These are phyloP conservation scores for Sphaerobolus stellatus DNA, from an alignment of 1,284 basidiomycete genomes.

Conservation along the genomic window DNA sequence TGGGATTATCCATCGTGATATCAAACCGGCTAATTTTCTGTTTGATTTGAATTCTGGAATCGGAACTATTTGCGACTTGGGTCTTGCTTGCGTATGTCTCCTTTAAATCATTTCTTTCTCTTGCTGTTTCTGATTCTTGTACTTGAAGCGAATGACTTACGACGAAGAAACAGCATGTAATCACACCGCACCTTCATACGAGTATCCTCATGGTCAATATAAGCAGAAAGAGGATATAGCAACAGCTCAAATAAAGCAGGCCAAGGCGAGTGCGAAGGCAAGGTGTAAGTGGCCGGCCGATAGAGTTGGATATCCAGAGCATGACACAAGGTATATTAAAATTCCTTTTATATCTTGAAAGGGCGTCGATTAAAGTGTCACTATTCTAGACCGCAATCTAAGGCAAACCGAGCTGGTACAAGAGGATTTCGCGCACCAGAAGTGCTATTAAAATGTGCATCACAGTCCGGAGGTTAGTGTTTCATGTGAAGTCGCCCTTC, in stretches of 20 bases:
- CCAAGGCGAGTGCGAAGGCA: constrained; percentile 62
- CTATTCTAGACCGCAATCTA: constrained; percentile 70
- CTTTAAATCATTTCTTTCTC: constrained; percentile 9
- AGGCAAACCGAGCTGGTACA: constrained; percentile 96
- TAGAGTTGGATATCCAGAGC: constrained; percentile 70
- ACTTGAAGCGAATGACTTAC: constrained; percentile 54
- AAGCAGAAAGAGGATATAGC: constrained; percentile 42
- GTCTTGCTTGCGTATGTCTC: constrained; percentile 80
- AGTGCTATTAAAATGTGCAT: constrained; percentile 92
- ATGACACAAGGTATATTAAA: constrained; percentile 55
- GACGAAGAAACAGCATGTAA: constrained; percentile 47
- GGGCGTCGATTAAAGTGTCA: constrained; percentile 5
- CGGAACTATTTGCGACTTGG: constrained; percentile 94
- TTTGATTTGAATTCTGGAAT: constrained; percentile 84
- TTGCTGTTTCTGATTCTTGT: background rate
- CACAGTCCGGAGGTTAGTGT: constrained; percentile 84
- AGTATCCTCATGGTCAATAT: constrained; percentile 67
- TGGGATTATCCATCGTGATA: constrained; percentile 93
- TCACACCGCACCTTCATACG: constrained; percentile 62
- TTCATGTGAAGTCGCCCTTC: constrained; percentile 5
- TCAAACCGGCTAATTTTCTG: constrained; percentile 98
- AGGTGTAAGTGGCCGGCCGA: constrained; percentile 58
- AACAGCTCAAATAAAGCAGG: constrained; percentile 44
- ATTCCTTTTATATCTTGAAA: constrained; percentile 12
- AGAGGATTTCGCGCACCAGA: constrained; percentile 97